Base-by-base conservation (phyloP, 2,329 filamentous ascomycete species). In the Sordariomycetes sp. region DNA sequence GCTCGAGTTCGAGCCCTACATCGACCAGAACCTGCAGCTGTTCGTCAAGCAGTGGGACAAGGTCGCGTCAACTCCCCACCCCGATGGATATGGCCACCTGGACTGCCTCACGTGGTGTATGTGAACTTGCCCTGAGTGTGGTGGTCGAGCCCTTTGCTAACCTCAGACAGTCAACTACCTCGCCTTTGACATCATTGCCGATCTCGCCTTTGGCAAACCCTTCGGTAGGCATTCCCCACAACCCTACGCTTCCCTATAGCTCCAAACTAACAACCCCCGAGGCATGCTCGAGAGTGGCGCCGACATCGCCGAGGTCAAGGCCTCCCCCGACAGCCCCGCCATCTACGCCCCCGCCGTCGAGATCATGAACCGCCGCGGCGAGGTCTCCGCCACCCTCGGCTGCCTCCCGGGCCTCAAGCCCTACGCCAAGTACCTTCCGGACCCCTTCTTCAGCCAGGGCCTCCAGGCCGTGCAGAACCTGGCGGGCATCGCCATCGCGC, bases 1-100 rank as follows among this genome's bases (percentile, higher is more conserved):
- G 58, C 79, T 80, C 60, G 85, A 96, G 69, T 95, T 96, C 68
- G 91, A 96, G 74, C 88, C 90, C 56, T 96, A 93, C 71, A 93
- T 96, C 64, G 86, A 89, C 67, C 75, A 79, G 63, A 96, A 95
- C 69, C 79, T 96, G 3, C 83, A 87, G 60, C 74, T 85, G 16
- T 88, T 96, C 59, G 83, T 88, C 25, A 75, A 76, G 60, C 84
- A 90, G 69, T 90, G 90, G 80, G 88, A 90, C 66, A 76, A 75
- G 20, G 73, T 93, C 8, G 77, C 75, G 28, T 66, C 69, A 3
- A 71, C 74, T 12, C 66, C 76, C 51, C 74, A 67, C n/a, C 74
- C 53, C 65, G 78, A 66, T 24, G 78, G 78, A 4, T 82, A 79
- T 59, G 86, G 85, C 14, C 77, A 81, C 32, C 70, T 93, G 59